phyloP scores from a whole-genome alignment of 331 rosid species.

The Dryas integrifolia region DNA sequence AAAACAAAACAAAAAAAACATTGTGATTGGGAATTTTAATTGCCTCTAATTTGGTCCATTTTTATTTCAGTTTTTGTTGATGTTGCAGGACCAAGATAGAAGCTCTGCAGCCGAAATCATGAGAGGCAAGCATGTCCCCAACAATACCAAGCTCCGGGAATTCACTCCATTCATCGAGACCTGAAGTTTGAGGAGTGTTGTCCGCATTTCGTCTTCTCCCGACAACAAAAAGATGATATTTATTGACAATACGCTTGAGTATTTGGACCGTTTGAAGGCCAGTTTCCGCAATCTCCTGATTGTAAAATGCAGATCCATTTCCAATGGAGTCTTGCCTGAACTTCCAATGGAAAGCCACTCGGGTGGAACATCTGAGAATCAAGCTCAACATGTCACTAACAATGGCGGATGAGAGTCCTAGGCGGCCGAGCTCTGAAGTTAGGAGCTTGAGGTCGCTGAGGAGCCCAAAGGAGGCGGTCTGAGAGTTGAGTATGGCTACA shows the following conservation, averaged over 20 bases:
- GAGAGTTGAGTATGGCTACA: slow-evolving; percentile 32
- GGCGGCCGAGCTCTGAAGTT: no score
- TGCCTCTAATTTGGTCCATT: no score
- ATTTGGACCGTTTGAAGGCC: background rate
- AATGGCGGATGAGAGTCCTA: no score
- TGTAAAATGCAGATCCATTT: background rate
- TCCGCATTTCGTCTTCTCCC: slow-evolving; percentile 34
- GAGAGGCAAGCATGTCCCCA: slow-evolving; percentile 29
- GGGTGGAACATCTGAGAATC: background rate
- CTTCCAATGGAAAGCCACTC: background rate
- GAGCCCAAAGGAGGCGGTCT: slow-evolving; percentile 27
- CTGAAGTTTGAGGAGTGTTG: slow-evolving; percentile 27
- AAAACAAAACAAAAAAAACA: no score
- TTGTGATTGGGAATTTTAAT: no score
- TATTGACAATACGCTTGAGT: background rate
- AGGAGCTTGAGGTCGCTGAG: slow-evolving; percentile 30
- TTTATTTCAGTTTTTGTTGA: background rate
- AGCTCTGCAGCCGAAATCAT: slow-evolving; percentile 20
- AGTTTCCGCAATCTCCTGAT: background rate
- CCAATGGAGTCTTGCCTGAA: background rate
- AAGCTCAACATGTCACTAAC: slow-evolving; percentile 17
- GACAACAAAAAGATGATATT: slow-evolving; percentile 15
- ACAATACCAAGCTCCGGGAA: slow-evolving; percentile 31
- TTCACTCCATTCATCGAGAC: slow-evolving; percentile 44
- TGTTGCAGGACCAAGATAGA: slow-evolving; percentile 27